Base-by-base conservation (phyloP, 1,139 yeast genomes). In the Nakaseomyces kungkrabaensis region DNA sequence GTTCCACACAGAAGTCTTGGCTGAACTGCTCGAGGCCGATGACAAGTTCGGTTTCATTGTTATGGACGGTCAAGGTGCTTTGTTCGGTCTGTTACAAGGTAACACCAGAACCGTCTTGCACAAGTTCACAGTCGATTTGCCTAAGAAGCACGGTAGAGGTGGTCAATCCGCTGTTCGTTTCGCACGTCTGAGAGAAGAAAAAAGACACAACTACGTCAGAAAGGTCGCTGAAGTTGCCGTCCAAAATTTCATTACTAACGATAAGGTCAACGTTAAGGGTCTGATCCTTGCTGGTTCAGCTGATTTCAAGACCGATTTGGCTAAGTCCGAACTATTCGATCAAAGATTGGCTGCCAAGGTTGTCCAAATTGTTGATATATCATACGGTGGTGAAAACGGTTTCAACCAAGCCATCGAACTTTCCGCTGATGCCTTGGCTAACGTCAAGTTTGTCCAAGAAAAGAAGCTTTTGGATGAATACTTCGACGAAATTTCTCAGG, bases 71-170 rank as follows among this genome's bases (percentile, higher is more conserved):
- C 89, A 89, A 69, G 98, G 98, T 53, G 87, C 97, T 4, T 75
- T 92, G 58, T 92, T 92, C 62, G 98, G 98, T 71, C 79, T 95
- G n/a, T 81, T 92, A 50, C 81, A 95, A 48, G 98, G 98, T 69
- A 92, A 92, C 74, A 90, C 96, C 48, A 83, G 98, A 75, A 97
- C 94, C 57, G 86, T 92, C 48, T 75, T 92, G 67, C 96, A 92
- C 72, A 92, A 92, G 71, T 92, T 92, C 72, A 85, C 96, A 3
- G 98, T 92, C 52, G 98, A 92, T 70, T 77, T 92, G 65, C 98
- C 98, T 60, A 92, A 92, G 75, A 92, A 92, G 86, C 98, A 92
- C 76, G 98, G 98, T 63, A 86, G 98, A 78, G 98, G 98, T 85
- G 98, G 98, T 84, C 98, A 92, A 76, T 92, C 98, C 55, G 98